Evolutionary conservation across 2,329 filamentous ascomycete genomes (phyloP).

Genomic region (Escovopsis sp.): DNA sequence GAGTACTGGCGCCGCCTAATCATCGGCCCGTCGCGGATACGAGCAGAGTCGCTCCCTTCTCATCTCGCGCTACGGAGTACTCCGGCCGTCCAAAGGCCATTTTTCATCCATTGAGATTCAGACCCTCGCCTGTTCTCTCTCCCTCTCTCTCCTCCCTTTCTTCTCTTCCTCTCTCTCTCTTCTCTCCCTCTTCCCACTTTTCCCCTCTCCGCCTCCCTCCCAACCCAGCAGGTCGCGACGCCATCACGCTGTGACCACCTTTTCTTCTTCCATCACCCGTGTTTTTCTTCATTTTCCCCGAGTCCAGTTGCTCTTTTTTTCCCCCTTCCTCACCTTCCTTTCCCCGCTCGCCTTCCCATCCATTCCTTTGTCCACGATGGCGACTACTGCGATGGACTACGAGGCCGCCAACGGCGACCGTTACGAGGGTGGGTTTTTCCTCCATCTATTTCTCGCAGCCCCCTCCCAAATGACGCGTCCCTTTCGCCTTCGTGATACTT

Average conservation of each 20-base stretch:
- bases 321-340: slow-evolving; percentile 4
- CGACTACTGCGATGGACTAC: slow-evolving; percentile 55
- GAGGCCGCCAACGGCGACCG: slow-evolving; percentile 52
- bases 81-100: no score
- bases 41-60: slow-evolving; percentile 4
- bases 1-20: slow-evolving; percentile 11
- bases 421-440: slow-evolving; percentile 41
- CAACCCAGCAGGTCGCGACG: slow-evolving; percentile 1
- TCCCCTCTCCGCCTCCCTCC: slow-evolving; percentile 2
- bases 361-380: slow-evolving; percentile 26
- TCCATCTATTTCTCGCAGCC: slow-evolving; percentile 1
- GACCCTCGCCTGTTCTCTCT: slow-evolving; percentile 2
- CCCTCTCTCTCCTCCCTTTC: slow-evolving; percentile 1
- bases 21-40: slow-evolving; percentile 11
- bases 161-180: slow-evolving; percentile 4
- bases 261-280: no score
- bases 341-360: not conserved
- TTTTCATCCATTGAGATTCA: slow-evolving; percentile 1
- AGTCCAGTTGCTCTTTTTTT: no score
- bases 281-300: no score
- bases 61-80: not conserved
- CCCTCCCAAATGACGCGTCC: slow-evolving; percentile 1
- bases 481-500: slow-evolving; percentile 1
- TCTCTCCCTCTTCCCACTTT: slow-evolving; percentile 4
- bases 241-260: slow-evolving; percentile 3